Evolutionary conservation across 305 asterid species (phyloP).

Genomic region (Plantago coronopus): DNA sequence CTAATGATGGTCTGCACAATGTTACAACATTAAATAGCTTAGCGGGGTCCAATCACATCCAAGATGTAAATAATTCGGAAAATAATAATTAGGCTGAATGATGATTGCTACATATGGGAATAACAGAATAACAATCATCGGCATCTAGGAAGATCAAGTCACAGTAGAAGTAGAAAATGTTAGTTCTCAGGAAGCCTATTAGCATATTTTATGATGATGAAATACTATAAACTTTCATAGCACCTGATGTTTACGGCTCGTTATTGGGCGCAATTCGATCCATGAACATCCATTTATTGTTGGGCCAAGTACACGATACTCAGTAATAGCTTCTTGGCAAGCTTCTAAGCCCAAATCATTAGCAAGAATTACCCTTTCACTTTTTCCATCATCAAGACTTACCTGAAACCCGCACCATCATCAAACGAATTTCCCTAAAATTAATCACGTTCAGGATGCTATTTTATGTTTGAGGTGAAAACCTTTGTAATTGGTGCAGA

Average conservation of each 20-base stretch:
- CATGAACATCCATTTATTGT: conserved; percentile 89
- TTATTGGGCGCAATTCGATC: conserved; percentile 76
- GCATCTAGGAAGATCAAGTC: too few species aligned
- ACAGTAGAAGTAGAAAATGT: too few species aligned
- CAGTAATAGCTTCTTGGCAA: conserved; percentile 80
- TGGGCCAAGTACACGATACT: conserved; percentile 87
- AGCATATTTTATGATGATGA: too few species aligned
- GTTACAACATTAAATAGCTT: neutral
- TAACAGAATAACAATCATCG: neutral
- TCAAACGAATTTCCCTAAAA: conserved; percentile 11
- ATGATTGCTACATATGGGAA: neutral
- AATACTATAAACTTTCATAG: neutral
- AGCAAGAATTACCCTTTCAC: conserved; percentile 79
- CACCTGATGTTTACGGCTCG: conserved; percentile 92
- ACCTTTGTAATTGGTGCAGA: conserved; percentile 79
- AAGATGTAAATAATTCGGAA: neutral
- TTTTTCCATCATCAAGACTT: conserved; percentile 70
- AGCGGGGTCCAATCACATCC: neutral
- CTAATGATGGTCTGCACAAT: conserved; percentile 1
- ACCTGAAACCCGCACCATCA: conserved; percentile 43
- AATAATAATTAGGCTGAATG: neutral
- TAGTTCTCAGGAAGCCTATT: too few species aligned
- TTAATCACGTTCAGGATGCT: conserved; percentile 6
- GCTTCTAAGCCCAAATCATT: conserved; percentile 72
- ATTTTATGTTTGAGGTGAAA: conserved; percentile 17